Conservation (phyloP, 805 yeast species). For the Pichia nakasei region DNA sequence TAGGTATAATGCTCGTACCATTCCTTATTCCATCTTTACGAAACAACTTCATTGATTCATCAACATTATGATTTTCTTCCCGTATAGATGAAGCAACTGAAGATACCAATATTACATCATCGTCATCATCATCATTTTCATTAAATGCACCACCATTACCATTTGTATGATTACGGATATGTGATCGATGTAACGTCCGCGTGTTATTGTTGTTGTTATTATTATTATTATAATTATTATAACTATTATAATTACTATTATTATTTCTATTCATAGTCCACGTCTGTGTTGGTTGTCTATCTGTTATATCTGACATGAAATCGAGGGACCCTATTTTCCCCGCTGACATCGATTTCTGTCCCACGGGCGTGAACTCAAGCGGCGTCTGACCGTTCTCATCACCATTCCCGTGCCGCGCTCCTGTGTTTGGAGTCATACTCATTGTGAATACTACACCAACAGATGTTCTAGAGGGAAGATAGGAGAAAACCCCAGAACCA, state of each 20-base stretch:
- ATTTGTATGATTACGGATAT: too few relatives aligned
- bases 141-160: too few relatives aligned
- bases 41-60: slow-evolving; percentile 8
- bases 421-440: background rate
- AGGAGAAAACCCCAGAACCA: too few relatives aligned
- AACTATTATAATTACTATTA: background rate
- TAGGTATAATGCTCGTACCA: slow-evolving; percentile 22
- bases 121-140: background rate
- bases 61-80: slow-evolving; percentile 15
- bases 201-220: background rate
- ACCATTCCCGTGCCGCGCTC: background rate
- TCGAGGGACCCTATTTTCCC: background rate
- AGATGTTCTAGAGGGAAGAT: too few relatives aligned
- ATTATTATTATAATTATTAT: too few relatives aligned
- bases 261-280: background rate
- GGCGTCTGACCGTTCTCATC: background rate
- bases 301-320: background rate
- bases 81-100: slow-evolving; percentile 14
- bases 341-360: slow-evolving; percentile 6
- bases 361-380: slow-evolving; percentile 12
- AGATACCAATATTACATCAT: slow-evolving; percentile 7
- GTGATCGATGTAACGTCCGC: too few relatives aligned
- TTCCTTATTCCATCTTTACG: slow-evolving; percentile 6
- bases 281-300: background rate
- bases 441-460: too few relatives aligned